Evolutionary conservation across 1,284 basidiomycete genomes (phyloP).

Genomic region (Kwoniella shivajii): DNA sequence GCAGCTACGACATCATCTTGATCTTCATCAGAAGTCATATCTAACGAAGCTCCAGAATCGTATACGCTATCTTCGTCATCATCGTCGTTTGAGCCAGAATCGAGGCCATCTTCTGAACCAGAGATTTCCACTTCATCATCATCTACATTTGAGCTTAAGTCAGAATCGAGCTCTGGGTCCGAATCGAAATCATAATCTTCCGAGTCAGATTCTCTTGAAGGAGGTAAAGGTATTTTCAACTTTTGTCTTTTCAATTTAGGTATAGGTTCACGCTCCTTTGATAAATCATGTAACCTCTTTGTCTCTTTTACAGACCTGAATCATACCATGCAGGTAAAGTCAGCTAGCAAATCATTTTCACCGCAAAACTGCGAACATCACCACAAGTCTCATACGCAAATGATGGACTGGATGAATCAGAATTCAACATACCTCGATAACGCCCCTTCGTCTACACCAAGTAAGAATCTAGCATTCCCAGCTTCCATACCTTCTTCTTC

Average conservation of each 20-base stretch:
- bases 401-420: neutral
- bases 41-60: slow-evolving; percentile 16
- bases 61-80: slow-evolving; percentile 16
- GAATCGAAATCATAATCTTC: slow-evolving; percentile 50
- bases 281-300: slow-evolving; percentile 48
- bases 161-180: slow-evolving; percentile 48
- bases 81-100: slow-evolving; percentile 13
- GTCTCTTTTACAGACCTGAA: slow-evolving; percentile 52
- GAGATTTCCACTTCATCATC: slow-evolving; percentile 20
- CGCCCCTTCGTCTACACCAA: slow-evolving; percentile 40
- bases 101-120: no score
- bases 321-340: slow-evolving; percentile 1
- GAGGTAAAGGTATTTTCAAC: slow-evolving; percentile 26
- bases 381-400: no score
- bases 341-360: neutral
- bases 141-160: slow-evolving; percentile 31
- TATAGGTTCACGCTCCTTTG: slow-evolving; percentile 44
- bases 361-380: no score
- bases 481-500: slow-evolving; percentile 39
- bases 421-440: slow-evolving; percentile 46
- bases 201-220: slow-evolving; percentile 30
- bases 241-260: slow-evolving; percentile 38
- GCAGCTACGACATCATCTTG: slow-evolving; percentile 29
- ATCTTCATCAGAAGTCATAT: slow-evolving; percentile 23
- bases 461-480: slow-evolving; percentile 36